Percentiles rank a stretch among this genome's conserved stretches.
Conservation (phyloP, 179 eudicot genomes). For the Vitellaria paradoxa region DNA sequence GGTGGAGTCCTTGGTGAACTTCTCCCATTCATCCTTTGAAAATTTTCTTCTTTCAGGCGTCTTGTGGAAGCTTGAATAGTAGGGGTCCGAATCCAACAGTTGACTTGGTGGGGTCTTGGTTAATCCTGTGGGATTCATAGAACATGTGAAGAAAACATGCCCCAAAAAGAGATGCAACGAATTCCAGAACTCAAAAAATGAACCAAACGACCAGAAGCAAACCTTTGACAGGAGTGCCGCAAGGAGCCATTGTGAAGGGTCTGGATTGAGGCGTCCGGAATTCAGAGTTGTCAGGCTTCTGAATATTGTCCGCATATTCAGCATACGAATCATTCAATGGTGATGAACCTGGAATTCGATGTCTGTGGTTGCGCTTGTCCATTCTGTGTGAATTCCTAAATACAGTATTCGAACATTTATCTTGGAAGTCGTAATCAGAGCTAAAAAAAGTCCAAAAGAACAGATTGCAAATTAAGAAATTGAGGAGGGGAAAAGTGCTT, state of each 20-base stretch:
- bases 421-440: background rate
- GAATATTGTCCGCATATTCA: conserved; percentile 22
- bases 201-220: conserved; percentile 10
- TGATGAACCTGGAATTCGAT: conserved; percentile 32
- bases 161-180: background rate
- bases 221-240: conserved; percentile 36
- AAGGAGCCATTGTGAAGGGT: conserved; percentile 22
- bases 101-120: conserved; percentile 22
- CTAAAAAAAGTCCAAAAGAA: background rate
- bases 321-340: conserved; percentile 22
- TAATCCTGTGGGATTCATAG: conserved; percentile 34
- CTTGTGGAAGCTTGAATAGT: conserved; percentile 72
- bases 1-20: conserved; percentile 68
- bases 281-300: conserved; percentile 26
- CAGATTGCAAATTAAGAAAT: no score
- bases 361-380: conserved; percentile 28
- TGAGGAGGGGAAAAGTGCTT: background rate
- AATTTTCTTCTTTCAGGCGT: conserved; percentile 60
- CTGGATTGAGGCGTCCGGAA: conserved; percentile 29
- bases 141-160: background rate
- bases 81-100: conserved; percentile 44
- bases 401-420: background rate
- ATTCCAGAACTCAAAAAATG: background rate
- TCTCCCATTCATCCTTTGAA: conserved; percentile 73
- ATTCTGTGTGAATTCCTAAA: conserved; percentile 45